phyloP scores from a whole-genome alignment of 129 eudicot genomes.

The Artemisia argyi region DNA sequence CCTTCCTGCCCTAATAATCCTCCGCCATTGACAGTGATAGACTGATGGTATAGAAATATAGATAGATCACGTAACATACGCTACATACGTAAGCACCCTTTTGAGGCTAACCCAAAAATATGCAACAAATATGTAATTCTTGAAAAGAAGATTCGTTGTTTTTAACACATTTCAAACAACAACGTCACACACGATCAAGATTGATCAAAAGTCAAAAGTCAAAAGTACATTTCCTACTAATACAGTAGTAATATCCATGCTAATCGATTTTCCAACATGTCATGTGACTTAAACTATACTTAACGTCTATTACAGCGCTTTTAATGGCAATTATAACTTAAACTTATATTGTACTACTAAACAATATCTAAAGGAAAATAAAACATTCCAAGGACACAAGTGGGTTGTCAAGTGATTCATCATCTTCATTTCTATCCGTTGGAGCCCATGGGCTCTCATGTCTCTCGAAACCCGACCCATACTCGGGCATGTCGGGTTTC shows the following conservation, averaged over 20 bases:
- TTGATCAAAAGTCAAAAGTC: neutral
- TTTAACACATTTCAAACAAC: neutral
- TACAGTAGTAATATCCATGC: neutral
- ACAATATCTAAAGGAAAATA: slow-evolving; percentile 55
- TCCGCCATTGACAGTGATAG: too few relatives aligned
- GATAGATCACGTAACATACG: too few relatives aligned
- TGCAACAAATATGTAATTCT: too few relatives aligned
- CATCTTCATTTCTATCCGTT: slow-evolving; percentile 45
- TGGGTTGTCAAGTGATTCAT: slow-evolving; percentile 82
- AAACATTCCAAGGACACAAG: slow-evolving; percentile 95
- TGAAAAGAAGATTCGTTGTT: too few relatives aligned
- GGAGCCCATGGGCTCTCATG: slow-evolving; percentile 38
- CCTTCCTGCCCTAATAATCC: too few relatives aligned
- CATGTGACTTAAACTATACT: neutral
- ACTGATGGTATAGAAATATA: too few relatives aligned
- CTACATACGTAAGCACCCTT: too few relatives aligned
- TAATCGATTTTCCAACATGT: neutral
- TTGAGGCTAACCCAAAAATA: neutral
- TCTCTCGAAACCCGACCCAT: neutral
- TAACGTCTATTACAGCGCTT: neutral
- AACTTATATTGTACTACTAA: neutral
- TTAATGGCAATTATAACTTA: neutral
- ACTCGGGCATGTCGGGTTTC: too few relatives aligned
- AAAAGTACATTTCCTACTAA: neutral
- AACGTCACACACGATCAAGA: neutral